Base-by-base conservation (phyloP, 306 rosid genomes). In the Cicer yamashitae region DNA sequence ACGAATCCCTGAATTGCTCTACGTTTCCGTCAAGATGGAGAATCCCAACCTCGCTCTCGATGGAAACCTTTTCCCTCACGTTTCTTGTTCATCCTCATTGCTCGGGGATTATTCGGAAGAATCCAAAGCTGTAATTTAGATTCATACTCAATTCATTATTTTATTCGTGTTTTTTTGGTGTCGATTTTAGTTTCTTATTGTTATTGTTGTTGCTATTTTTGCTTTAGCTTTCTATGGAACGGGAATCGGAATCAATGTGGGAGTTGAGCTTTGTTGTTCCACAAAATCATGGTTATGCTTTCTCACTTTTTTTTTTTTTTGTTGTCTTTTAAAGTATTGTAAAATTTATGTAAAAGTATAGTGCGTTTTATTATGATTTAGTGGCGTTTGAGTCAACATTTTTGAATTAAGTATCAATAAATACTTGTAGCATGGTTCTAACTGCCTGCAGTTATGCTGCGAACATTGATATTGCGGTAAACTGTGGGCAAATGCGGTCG, bases 191-290 rank as follows among this genome's bases (percentile, higher is more conserved):
- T 34, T 25, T 60, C 44, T 69, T 50, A 34, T 12, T 20, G 11
- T 51, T 51, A 1, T 51, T 75, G 5, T 62, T 52, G 7, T 50
- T 68, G 4, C 8, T 82, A 64, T 18, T 59, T 60, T 80, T 59
- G 56, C 9, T 67, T 14, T 17, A 94, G 99, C 93, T 94, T 77
- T 74, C 88, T 2, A 87, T 94, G 96, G 96, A 89, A 62, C 88
- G 97, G 10, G 99, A 94, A 74, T 90, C 99, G 14, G 88, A 85
- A 12, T 86, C 97, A 48, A 84, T 82, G 97, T 94, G 97, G 99
- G 99, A 94, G 82, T 87, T 94, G 89, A 94, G 99, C 82, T 90
- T 94, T 79, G 99, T 94, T 79, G 91, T 92, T 86, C 96, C 99
- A 43, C 90, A 93, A 7, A 92, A 94, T 86, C 97, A 94, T 14